These are phyloP conservation scores for Paspalum notatum DNA, from an alignment of 176 grass and related monocot genomes.

Conservation along the genomic window DNA sequence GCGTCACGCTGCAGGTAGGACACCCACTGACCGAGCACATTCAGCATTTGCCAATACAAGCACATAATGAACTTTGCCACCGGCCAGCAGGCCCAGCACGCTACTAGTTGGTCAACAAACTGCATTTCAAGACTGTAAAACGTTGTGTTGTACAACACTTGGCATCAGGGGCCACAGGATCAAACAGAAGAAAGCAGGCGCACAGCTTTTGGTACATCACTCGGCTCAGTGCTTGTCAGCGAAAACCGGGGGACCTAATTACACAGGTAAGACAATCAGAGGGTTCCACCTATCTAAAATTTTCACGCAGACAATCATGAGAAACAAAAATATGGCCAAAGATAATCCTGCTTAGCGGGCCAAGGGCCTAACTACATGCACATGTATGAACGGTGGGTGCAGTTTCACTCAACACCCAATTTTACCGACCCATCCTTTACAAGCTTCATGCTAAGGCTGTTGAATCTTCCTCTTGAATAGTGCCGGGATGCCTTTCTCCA, in stretches of 20 bases:
- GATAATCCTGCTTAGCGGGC: slow-evolving; percentile 34
- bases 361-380: slow-evolving; percentile 58
- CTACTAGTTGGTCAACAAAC: slow-evolving; percentile 39
- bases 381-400: slow-evolving; percentile 31
- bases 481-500: slow-evolving; percentile 99
- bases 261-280: slow-evolving; percentile 68
- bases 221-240: slow-evolving; percentile 23
- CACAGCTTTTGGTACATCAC: slow-evolving; percentile 38
- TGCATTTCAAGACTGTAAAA: slow-evolving; percentile 46
- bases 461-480: slow-evolving; percentile 99
- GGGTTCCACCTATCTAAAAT: slow-evolving; percentile 58
- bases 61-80: neutral
- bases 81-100: neutral
- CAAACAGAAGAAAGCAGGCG: slow-evolving; percentile 24
- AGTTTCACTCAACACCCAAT: slow-evolving; percentile 65
- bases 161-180: slow-evolving; percentile 40
- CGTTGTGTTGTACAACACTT: slow-evolving; percentile 58
- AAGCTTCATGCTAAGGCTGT: slow-evolving; percentile 96
- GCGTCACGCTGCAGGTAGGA: neutral
- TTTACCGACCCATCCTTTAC: slow-evolving; percentile 97
- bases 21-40: neutral
- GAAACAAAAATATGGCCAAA: slow-evolving; percentile 39
- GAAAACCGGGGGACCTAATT: slow-evolving; percentile 67
- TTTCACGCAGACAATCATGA: slow-evolving; percentile 56
- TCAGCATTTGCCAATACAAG: neutral